These are phyloP conservation scores for Panicum virgatum DNA, from an alignment of 202 grass and related monocot genomes.

Conservation along the genomic window DNA sequence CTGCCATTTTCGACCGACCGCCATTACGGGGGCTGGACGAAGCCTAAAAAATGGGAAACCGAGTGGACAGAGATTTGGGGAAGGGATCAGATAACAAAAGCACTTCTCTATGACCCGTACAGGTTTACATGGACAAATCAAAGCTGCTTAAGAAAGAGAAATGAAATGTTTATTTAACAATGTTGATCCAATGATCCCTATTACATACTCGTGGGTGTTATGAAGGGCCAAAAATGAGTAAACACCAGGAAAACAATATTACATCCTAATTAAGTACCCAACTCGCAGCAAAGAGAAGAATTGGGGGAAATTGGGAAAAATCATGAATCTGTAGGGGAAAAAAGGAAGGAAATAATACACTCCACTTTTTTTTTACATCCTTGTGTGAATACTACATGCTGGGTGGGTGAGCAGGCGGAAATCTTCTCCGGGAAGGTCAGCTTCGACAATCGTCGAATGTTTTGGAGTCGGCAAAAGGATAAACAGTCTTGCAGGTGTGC, in stretches of 20 bases:
- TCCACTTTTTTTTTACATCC: slow-evolving; percentile 48
- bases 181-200: slow-evolving; percentile 21
- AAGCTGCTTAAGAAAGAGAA: background rate
- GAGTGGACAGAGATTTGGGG: no score
- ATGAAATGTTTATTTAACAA: slow-evolving; percentile 32
- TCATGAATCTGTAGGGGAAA: slow-evolving; percentile 20
- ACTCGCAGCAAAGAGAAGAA: background rate
- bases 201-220: slow-evolving; percentile 38
- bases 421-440: slow-evolving; percentile 43
- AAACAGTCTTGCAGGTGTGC: slow-evolving; percentile 13
- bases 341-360: background rate
- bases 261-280: slow-evolving; percentile 19
- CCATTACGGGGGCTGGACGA: no score
- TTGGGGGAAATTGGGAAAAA: background rate
- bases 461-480: slow-evolving; percentile 35
- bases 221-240: slow-evolving; percentile 39
- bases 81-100: no score
- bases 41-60: no score
- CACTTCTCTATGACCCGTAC: no score
- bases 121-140: background rate
- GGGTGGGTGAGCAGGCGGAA: background rate
- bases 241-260: background rate
- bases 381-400: slow-evolving; percentile 40
- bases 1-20: no score
- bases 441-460: slow-evolving; percentile 48